phyloP scores from a whole-genome alignment of 169 alveolate species.

The Theileria orientalis region DNA sequence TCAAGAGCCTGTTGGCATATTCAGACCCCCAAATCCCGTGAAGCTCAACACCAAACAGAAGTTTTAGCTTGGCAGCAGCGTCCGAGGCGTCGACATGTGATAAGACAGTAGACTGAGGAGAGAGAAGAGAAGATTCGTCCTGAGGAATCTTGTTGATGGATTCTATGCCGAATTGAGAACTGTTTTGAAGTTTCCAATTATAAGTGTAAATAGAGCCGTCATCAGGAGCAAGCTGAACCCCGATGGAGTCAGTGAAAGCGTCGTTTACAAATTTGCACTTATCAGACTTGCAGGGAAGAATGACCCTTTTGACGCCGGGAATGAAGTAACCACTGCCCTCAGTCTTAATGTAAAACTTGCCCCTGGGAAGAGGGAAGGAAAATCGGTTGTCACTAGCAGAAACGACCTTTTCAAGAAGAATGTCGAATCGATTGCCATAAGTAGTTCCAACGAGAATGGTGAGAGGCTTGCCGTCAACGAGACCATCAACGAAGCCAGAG shows the following conservation, averaged over 20 bases:
- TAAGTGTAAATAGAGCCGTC: constrained; percentile 53
- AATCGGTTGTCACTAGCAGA: constrained; percentile 38
- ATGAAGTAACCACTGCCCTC: constrained; percentile 71
- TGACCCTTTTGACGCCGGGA: constrained; percentile 66
- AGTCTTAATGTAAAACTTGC: constrained; percentile 67
- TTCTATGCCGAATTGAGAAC: constrained; percentile 68
- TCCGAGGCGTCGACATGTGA: constrained; percentile 70
- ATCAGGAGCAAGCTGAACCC: constrained; percentile 27
- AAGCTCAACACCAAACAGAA: constrained; percentile 70
- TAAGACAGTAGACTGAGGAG: constrained; percentile 48
- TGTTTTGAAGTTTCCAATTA: constrained; percentile 68
- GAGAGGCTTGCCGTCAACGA: constrained; percentile 63
- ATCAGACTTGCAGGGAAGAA: constrained; percentile 56
- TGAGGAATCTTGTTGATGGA: constrained; percentile 51
- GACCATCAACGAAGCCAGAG: constrained; percentile 67
- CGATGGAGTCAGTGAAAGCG: constrained; percentile 15
- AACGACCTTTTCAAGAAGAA: constrained; percentile 48
- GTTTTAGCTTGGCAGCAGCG: constrained; percentile 71
- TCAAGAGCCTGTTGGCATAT: constrained; percentile 67
- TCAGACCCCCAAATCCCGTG: constrained; percentile 78
- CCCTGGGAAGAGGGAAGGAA: constrained; percentile 59
- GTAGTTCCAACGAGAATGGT: constrained; percentile 75
- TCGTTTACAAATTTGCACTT: constrained; percentile 57
- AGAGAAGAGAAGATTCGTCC: constrained; percentile 70
- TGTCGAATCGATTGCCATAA: constrained; percentile 69